These are phyloP conservation scores for Mortierella sp. DNA, from an alignment of 371 early-diverging fungal species.

Conservation along the genomic window DNA sequence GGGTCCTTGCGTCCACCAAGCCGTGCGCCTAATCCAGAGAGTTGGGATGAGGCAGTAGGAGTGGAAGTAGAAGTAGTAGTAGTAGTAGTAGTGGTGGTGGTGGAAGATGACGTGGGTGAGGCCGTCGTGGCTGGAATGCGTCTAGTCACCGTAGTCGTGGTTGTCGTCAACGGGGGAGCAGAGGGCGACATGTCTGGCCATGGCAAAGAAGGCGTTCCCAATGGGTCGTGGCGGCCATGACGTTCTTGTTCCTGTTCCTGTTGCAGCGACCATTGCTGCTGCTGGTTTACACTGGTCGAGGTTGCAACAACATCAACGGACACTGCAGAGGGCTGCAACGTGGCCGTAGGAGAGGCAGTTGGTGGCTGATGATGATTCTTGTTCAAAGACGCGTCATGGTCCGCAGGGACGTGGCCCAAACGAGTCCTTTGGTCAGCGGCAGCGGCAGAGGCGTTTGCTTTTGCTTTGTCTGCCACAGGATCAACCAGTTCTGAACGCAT, in stretches of 20 bases:
- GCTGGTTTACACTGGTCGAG: no score
- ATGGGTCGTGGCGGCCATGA: not conserved
- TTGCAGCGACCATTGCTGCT: not conserved
- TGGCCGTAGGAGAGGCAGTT: no score
- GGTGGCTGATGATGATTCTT: no score
- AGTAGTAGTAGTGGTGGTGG: not conserved
- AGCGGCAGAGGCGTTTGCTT: slow-evolving; percentile 9
- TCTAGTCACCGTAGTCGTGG: not conserved
- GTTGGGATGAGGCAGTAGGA: slow-evolving; percentile 11
- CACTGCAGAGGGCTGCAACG: no score
- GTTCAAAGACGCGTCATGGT: no score
- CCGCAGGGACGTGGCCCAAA: not conserved
- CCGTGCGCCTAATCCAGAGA: slow-evolving; percentile 22
- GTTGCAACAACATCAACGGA: no score
- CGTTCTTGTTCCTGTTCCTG: not conserved
- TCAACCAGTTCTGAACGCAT: not conserved
- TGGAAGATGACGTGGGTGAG: not conserved
- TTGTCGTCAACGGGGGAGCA: slow-evolving; percentile 2
- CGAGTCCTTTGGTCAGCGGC: not conserved
- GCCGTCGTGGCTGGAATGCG: not conserved
- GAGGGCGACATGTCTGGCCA: slow-evolving; percentile 5
- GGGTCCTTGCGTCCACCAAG: slow-evolving; percentile 28
- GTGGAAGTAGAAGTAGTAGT: not conserved
- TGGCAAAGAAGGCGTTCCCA: not conserved
- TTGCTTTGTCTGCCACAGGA: not conserved